Conservation (phyloP, 495 filamentous ascomycete genomes). For the Darksidea phi region DNA sequence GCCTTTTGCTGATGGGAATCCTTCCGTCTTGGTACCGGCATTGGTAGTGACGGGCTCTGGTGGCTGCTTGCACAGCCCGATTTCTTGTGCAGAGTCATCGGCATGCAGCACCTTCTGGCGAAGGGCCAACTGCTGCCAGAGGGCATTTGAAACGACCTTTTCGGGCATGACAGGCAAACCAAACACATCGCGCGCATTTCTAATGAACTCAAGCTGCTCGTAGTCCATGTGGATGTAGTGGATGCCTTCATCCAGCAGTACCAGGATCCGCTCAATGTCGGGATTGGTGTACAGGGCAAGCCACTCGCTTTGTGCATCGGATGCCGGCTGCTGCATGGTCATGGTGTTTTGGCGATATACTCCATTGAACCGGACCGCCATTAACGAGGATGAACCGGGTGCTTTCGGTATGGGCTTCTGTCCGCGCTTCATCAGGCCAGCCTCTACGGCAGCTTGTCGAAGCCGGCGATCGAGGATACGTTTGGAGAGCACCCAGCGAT, state of each 20-base stretch:
- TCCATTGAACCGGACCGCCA: slow-evolving; percentile 51
- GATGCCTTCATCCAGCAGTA: slow-evolving; percentile 58
- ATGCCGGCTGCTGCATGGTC: slow-evolving; percentile 34
- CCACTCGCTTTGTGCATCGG: slow-evolving; percentile 50
- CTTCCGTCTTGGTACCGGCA: slow-evolving; percentile 3
- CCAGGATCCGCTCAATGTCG: slow-evolving; percentile 57
- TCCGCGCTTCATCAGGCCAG: slow-evolving; percentile 44
- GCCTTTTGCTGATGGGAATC: slow-evolving; percentile 43
- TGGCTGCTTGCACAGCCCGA: slow-evolving; percentile 45
- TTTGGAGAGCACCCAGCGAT: slow-evolving; percentile 57
- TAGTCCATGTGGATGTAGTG: slow-evolving; percentile 63
- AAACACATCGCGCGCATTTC: slow-evolving; percentile 51
- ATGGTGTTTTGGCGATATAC: slow-evolving; percentile 48
- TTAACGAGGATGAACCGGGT: slow-evolving; percentile 44
- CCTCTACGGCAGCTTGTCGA: slow-evolving; percentile 45
- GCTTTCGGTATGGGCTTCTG: slow-evolving; percentile 41
- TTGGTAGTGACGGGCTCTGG: slow-evolving; percentile 35
- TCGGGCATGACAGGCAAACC: slow-evolving; percentile 55
- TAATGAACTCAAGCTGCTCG: slow-evolving; percentile 58
- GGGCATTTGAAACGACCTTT: slow-evolving; percentile 53
- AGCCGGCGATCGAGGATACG: slow-evolving; percentile 55
- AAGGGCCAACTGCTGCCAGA: slow-evolving; percentile 58
- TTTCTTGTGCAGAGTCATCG: slow-evolving; percentile 50
- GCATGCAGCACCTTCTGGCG: slow-evolving; percentile 57
- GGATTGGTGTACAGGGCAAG: slow-evolving; percentile 49